These are phyloP conservation scores for Aspergillus sp. DNA, from an alignment of 2,329 filamentous ascomycete species.

Conservation along the genomic window DNA sequence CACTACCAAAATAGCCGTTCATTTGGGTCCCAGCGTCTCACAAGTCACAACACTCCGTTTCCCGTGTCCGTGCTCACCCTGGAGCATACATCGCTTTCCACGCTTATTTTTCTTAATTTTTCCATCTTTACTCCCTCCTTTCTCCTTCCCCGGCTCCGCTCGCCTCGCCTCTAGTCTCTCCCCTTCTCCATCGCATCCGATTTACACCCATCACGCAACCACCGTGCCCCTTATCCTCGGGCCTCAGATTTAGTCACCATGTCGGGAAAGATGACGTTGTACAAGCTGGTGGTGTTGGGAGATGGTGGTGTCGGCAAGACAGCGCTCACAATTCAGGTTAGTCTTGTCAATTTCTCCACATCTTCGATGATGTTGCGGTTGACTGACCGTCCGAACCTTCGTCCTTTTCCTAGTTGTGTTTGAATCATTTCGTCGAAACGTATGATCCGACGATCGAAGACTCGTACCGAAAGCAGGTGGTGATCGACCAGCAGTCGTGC, in stretches of 20 bases:
- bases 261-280: constrained; percentile 92
- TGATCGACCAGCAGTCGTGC: constrained; percentile 92
- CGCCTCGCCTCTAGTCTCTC: not conserved
- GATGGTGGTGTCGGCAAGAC: constrained; percentile 95
- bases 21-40: constrained; percentile 22
- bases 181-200: not conserved
- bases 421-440: constrained; percentile 98
- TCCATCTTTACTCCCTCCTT: not conserved
- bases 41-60: constrained; percentile 22
- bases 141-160: not conserved
- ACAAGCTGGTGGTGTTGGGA: constrained; percentile 92
- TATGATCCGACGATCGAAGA: constrained; percentile 70
- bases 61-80: constrained; percentile 25
- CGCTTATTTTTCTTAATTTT: constrained; percentile 10
- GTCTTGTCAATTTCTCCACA: constrained; percentile 14
- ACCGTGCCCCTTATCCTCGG: not conserved
- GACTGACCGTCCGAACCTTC: constrained; percentile 4
- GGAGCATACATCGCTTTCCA: constrained; percentile 22
- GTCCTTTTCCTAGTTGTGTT: constrained; percentile 65
- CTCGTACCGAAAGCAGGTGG: constrained; percentile 67
- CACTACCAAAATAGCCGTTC: constrained; percentile 26
- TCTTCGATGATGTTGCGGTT: constrained; percentile 4
- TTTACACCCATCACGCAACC: not conserved
- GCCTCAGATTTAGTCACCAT: constrained; percentile 50
- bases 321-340: constrained; percentile 79